Base-by-base conservation (phyloP, 2,329 filamentous ascomycete species). In the Fusarium sp. region DNA sequence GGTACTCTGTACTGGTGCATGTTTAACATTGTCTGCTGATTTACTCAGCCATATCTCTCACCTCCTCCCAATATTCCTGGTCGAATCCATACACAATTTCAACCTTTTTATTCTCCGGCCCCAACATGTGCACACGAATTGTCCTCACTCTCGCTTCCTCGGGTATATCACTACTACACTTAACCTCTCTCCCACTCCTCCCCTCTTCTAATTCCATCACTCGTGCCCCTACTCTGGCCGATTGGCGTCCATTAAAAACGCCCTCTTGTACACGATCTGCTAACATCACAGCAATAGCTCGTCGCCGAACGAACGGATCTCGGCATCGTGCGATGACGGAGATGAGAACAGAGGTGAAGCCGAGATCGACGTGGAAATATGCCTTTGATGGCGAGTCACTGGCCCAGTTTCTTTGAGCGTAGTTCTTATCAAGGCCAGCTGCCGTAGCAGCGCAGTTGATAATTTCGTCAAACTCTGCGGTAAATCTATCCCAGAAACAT, bases 401-500 rank as follows among this genome's bases (percentile, higher is more conserved):
- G 3, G 37, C 15, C 49, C 41, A 26, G 13, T 30, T 23, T 14
- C 20, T 37, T 3, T 7, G 13, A 1, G 32, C 23, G 5, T 53
- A 37, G 7, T 45, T 13, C 10, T 49, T 3, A 5, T 69, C 41
- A 3, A 71, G 42, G 0, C 68, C 58, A 0, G 64, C 60, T 3
- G 69, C 69, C 0, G 44, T 57, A 5, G 35, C 27, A 0, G 69
- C 68, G 3, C 9, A 42, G 2, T 35, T 17, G 6, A 71, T 26
- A 2, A 71, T 71, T 1, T 71, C 46, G 0, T 44, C 45, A 7
- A 71, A 71, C 6, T 71, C 54, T 0, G 33, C 5, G 0, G 54
- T 71, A 13, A 68, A 71, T 1, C 32, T 46, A 5, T 71, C 69
- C 68, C 69, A 71, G n/a, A 71, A 71, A 6, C 58, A 71, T 2